Base-by-base conservation (phyloP, 352 stramenopile genomes). In the Aphanomyces invadans region DNA sequence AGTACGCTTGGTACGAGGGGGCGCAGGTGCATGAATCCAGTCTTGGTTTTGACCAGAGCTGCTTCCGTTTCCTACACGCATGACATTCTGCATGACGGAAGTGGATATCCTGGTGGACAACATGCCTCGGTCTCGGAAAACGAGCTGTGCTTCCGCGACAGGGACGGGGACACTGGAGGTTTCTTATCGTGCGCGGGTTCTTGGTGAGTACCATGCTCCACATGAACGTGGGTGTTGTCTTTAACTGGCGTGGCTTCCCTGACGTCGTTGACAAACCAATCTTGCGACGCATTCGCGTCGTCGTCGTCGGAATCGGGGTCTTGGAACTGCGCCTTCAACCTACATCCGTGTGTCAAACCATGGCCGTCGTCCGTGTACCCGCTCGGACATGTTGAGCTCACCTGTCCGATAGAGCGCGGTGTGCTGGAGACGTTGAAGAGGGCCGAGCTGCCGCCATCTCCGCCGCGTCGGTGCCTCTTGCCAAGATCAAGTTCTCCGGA, bases 191-290 rank as follows among this genome's bases (percentile, higher is more conserved):
- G 57, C 31, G n/a, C 36, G 25, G 15, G 49, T 54, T 68, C 19
- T 31, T 72, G 25, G 44, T 55, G 25, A 39, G 36, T 19, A 15
- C 28, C 3, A 17, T 29, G 0, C 53, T 38, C 46, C 46, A 29
- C 21, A 32, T 49, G 3, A 76, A 71, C 23, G 62, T 78, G 25
- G 77, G 76, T 7, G 74, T 72, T 0, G 70, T 9, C 25, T 51
- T 25, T 29, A 4, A 49, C 53, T 23, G 46, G 59, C 38, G 75
- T 69, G 5, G 76, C 54, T 21, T 75, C 74, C 12, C 56, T 72
- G 45, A 80, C 75, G 54, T 92, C 83, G 68, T 92, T 90, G 31
- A 90, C 83, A 53, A 91, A 91, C 83, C 83, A 91, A 61, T 91
- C 81, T 73, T 91, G 78, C 11, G 73, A 84, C 29, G 82, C 82